Conservation (phyloP, 2,329 filamentous ascomycete species). For the Trichoderma endophyticum region DNA sequence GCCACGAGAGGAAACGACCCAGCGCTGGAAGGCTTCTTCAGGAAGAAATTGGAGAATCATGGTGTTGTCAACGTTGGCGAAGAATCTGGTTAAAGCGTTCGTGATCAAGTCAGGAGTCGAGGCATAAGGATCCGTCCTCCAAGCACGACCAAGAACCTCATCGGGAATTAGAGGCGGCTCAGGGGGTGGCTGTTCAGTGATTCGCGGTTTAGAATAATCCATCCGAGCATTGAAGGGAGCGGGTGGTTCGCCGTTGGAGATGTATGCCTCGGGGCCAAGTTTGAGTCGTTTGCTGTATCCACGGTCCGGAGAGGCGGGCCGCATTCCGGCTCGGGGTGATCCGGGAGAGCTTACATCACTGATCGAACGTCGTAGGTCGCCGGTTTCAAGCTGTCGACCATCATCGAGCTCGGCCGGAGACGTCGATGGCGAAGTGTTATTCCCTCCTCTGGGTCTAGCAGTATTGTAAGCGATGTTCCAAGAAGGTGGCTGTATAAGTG, state of each 20-base stretch:
- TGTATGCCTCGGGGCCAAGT: constrained; percentile 46
- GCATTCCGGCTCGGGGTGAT: constrained; percentile 43
- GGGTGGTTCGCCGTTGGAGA: constrained; percentile 34
- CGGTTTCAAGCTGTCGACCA: constrained; percentile 35
- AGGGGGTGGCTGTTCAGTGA: constrained; percentile 34
- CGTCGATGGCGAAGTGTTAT: constrained; percentile 54
- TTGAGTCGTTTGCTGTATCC: constrained; percentile 49
- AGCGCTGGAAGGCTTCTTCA: constrained; percentile 38
- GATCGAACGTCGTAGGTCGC: constrained; percentile 38
- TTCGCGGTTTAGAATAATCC: constrained; percentile 37
- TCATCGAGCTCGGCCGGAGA: constrained; percentile 51
- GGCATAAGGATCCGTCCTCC: constrained; percentile 50
- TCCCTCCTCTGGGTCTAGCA: constrained; percentile 53
- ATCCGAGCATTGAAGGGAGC: constrained; percentile 31
- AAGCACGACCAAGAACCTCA: constrained; percentile 46
- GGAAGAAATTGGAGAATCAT: constrained; percentile 43
- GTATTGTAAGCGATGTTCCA: constrained; percentile 10
- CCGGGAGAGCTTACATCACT: constrained; percentile 47
- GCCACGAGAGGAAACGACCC: constrained; percentile 35
- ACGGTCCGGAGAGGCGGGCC: constrained; percentile 33
- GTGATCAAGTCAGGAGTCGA: constrained; percentile 41
- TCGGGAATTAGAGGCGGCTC: constrained; percentile 50
- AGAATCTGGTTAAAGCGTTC: constrained; percentile 41
- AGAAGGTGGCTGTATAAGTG: neutral
- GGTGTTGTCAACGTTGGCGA: constrained; percentile 40